Percentiles rank a stretch among this genome's conserved stretches.
Conservation (phyloP, 2,329 filamentous ascomycete species). For the Alternaria novae-zelandiae region DNA sequence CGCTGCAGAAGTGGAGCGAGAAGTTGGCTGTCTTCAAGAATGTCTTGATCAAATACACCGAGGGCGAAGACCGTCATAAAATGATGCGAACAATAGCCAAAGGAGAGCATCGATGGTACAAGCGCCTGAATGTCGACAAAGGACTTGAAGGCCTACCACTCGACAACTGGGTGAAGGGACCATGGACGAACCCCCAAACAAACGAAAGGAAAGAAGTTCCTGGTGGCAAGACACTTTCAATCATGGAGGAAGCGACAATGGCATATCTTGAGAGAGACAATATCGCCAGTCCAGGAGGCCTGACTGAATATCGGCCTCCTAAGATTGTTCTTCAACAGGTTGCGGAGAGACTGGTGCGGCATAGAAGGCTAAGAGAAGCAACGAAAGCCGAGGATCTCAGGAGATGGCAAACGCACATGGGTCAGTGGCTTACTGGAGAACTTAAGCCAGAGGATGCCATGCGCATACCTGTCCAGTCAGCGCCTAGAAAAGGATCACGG, state of each 20-base stretch:
- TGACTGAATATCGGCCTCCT: constrained; percentile 55
- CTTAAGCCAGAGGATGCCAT: constrained; percentile 36
- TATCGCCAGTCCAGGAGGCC: constrained; percentile 40
- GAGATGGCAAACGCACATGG: constrained; percentile 50
- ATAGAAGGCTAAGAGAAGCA: constrained; percentile 52
- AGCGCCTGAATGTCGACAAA: constrained; percentile 55
- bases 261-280: constrained; percentile 49
- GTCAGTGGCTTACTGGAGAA: constrained; percentile 46
- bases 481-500: constrained; percentile 10
- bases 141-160: constrained; percentile 55
- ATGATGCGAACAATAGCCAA: constrained; percentile 55
- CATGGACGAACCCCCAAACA: constrained; percentile 46
- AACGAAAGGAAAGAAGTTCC: constrained; percentile 41
- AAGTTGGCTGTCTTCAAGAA: constrained; percentile 59
- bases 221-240: constrained; percentile 52
- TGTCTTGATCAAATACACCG: constrained; percentile 59
- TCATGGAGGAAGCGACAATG: constrained; percentile 53
- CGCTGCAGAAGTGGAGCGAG: constrained; percentile 55
- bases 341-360: constrained; percentile 56
- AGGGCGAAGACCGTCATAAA: constrained; percentile 57
- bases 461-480: constrained; percentile 5
- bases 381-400: constrained; percentile 40
- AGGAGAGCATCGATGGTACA: constrained; percentile 59
- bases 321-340: constrained; percentile 53
- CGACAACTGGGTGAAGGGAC: constrained; percentile 55